Conservation (phyloP, 805 yeast genomes). For the Nakazawaea wyomingensis region DNA sequence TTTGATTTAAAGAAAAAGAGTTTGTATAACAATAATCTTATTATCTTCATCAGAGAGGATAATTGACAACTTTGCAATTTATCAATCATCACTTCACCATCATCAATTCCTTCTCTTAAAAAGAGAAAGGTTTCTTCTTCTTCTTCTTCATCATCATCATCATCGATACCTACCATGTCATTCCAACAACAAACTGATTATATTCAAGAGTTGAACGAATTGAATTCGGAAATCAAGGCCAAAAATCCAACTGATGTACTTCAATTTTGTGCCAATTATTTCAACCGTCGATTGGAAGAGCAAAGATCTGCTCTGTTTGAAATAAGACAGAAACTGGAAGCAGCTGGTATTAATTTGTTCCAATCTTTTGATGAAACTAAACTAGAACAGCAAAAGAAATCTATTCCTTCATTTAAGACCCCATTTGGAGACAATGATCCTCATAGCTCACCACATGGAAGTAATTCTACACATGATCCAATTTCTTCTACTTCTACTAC, state of each 20-base stretch:
- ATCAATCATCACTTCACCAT: no score
- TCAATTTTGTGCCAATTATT: slow-evolving; percentile 74
- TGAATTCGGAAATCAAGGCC: slow-evolving; percentile 50
- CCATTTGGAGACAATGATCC: slow-evolving; percentile 67
- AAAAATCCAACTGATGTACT: slow-evolving; percentile 63
- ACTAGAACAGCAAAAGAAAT: slow-evolving; percentile 16
- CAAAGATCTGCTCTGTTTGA: slow-evolving; percentile 51
- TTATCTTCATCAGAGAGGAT: no score
- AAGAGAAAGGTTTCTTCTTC: no score
- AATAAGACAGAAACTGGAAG: slow-evolving; percentile 42
- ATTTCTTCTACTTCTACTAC: no score
- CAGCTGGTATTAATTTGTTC: slow-evolving; percentile 43
- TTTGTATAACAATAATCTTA: no score
- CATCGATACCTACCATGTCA: slow-evolving; percentile 2
- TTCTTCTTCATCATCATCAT: no score
- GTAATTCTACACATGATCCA: slow-evolving; percentile 21
- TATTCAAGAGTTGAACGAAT: slow-evolving; percentile 48
- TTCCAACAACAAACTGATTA: slow-evolving; percentile 12
- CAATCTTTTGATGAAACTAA: slow-evolving; percentile 16
- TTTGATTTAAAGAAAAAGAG: no score
- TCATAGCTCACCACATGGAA: slow-evolving; percentile 36
- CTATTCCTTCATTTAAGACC: slow-evolving; percentile 38
- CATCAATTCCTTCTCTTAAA: no score
- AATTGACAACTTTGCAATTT: no score
- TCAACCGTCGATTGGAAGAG: slow-evolving; percentile 53